phyloP scores from a whole-genome alignment of 1,284 basidiomycete species.

The Ceratobasidium sp. region DNA sequence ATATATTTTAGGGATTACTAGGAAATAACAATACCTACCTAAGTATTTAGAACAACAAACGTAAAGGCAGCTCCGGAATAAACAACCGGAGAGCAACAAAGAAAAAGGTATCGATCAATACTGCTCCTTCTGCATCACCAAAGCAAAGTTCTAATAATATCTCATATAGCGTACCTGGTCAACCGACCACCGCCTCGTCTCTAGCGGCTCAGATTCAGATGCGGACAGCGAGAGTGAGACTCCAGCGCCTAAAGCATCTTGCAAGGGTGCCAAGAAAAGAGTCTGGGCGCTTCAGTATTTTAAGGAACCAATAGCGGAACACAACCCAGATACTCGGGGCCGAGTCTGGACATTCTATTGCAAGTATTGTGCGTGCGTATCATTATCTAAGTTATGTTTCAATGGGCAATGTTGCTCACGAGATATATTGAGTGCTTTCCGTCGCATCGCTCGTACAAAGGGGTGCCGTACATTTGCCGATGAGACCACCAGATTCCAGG shows the following conservation, averaged over 20 bases:
- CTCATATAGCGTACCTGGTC: background rate
- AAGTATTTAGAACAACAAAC: background rate
- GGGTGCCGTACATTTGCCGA: background rate
- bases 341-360: background rate
- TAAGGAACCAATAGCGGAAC: background rate
- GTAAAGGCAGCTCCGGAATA: background rate
- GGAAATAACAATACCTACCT: background rate
- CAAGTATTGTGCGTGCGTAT: background rate
- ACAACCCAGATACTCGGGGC: background rate
- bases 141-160: background rate
- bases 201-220: background rate
- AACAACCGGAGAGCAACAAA: background rate
- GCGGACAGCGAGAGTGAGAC: background rate
- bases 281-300: background rate
- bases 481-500: background rate
- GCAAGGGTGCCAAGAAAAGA: background rate
- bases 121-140: background rate
- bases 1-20: background rate
- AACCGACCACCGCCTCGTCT: background rate
- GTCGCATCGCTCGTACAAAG: background rate
- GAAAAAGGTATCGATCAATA: background rate
- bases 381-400: background rate
- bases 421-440: background rate
- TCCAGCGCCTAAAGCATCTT: background rate
- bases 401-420: background rate